Evolutionary conservation across 75 land plant genomes (phyloP).

Genomic region (Cryptomeria japonica): DNA sequence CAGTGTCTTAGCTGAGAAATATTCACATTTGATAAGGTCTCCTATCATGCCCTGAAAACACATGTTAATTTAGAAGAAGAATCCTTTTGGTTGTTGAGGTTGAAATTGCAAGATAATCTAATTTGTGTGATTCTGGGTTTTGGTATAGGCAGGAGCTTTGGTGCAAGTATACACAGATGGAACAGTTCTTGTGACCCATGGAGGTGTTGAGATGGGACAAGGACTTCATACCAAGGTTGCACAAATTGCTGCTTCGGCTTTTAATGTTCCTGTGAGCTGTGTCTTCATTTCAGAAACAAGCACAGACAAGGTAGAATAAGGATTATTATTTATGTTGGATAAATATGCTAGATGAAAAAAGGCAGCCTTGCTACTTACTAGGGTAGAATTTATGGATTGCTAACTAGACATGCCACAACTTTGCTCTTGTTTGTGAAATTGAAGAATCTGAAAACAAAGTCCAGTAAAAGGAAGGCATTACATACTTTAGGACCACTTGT

Average conservation of each 20-base stretch:
- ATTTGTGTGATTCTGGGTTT: neutral
- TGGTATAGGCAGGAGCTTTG: slow-evolving; percentile 88
- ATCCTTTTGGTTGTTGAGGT: neutral
- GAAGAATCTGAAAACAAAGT: neutral
- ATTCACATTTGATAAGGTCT: neutral
- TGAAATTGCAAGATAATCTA: neutral
- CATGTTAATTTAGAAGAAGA: neutral
- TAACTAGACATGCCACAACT: neutral
- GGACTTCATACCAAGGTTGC: slow-evolving; percentile 97
- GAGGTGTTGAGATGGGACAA: slow-evolving; percentile 99
- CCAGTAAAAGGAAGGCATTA: neutral
- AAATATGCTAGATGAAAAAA: neutral
- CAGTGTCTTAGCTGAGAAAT: neutral
- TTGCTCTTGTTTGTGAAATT: neutral
- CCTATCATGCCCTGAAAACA: neutral
- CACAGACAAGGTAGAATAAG: slow-evolving; percentile 83
- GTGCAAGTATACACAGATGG: slow-evolving; percentile 98
- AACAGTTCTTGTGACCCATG: slow-evolving; percentile 96
- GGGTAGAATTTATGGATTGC: neutral
- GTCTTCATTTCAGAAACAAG: slow-evolving; percentile 98
- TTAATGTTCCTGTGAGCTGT: slow-evolving; percentile 74
- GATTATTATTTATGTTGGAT: neutral
- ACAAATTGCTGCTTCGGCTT: slow-evolving; percentile 90
- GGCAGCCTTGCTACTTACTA: neutral
- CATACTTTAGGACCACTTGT: neutral